A percentile compares a stretch with the other conserved stretches of the same genome.
Conservation (phyloP, 306 rosid species). For the Castanea crenata region DNA sequence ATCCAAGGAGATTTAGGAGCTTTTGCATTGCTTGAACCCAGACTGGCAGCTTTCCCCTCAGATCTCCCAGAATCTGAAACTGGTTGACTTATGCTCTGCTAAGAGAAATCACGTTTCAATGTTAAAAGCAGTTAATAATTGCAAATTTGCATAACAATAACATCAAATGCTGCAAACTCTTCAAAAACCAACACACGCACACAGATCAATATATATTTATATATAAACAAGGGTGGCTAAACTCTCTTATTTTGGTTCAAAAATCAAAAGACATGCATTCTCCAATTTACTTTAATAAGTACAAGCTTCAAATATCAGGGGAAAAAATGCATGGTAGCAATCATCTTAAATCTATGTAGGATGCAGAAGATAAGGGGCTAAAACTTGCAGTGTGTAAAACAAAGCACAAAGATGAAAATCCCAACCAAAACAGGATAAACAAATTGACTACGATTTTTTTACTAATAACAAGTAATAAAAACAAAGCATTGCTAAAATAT, state of each 20-base stretch:
- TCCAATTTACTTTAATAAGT: neutral
- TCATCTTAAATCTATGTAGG: neutral
- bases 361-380: neutral
- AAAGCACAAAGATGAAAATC: neutral
- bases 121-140: slow-evolving; percentile 7
- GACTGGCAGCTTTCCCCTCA: slow-evolving; percentile 44
- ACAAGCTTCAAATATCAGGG: neutral
- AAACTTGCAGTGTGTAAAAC: neutral
- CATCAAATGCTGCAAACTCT: neutral
- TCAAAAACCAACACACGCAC: neutral
- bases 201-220: too few relatives aligned
- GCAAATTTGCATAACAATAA: slow-evolving; percentile 2
- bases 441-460: neutral
- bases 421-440: neutral
- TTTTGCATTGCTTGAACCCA: slow-evolving; percentile 42
- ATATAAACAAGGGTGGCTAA: neutral
- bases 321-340: neutral
- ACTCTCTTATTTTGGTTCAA: neutral
- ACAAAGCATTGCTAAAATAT: too few relatives aligned
- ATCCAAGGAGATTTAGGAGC: slow-evolving; percentile 79
- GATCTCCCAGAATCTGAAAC: slow-evolving; percentile 30
- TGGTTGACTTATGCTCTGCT: slow-evolving; percentile 29
- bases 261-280: neutral
- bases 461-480: too few relatives aligned
- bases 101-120: slow-evolving; percentile 4